Conservation (phyloP, 2,329 filamentous ascomycete genomes). For the Aspergillus hiratsukae region DNA sequence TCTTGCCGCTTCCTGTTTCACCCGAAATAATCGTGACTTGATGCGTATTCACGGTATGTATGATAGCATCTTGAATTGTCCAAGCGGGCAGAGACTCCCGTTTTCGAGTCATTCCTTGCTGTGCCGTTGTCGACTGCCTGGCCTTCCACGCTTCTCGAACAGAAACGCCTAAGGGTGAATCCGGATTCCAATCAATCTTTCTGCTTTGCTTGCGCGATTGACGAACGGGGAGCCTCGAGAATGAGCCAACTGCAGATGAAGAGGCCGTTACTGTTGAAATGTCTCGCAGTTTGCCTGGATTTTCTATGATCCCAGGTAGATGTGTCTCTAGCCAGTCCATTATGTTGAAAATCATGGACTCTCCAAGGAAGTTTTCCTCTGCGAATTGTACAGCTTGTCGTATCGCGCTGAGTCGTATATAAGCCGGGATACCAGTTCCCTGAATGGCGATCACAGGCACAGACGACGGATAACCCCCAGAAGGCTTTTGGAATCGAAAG, state of each 20-base stretch:
- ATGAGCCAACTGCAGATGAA: constrained; percentile 10
- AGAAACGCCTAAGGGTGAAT: constrained; percentile 55
- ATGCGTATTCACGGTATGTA: constrained; percentile 67
- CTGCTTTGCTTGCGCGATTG: constrained; percentile 45
- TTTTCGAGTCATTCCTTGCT: constrained; percentile 70
- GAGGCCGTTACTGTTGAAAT: constrained; percentile 72
- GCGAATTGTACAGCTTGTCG: constrained; percentile 71
- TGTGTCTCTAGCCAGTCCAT: constrained; percentile 89
- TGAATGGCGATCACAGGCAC: constrained; percentile 66
- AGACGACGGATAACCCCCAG: constrained; percentile 64
- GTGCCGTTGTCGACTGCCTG: constrained; percentile 60
- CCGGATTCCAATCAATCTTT: constrained; percentile 61
- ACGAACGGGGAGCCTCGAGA: constrained; percentile 22
- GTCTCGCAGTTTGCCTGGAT: constrained; percentile 77
- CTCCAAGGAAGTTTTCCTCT: constrained; percentile 65
- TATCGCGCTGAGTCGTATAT: constrained; percentile 86
- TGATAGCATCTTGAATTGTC: constrained; percentile 72
- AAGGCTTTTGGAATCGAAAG: constrained; percentile 66
- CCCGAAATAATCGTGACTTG: constrained; percentile 96
- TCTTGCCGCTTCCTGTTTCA: constrained; percentile 95
- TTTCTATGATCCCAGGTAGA: constrained; percentile 74
- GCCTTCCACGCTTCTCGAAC: constrained; percentile 61
- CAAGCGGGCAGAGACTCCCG: constrained; percentile 80
- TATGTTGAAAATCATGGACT: constrained; percentile 86
- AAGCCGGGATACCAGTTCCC: constrained; percentile 70